Evolutionary conservation across 2,329 filamentous ascomycete species (phyloP), one percentile per base, ranked within the genome.

Genomic region (Claviceps fusiformis): DNA sequence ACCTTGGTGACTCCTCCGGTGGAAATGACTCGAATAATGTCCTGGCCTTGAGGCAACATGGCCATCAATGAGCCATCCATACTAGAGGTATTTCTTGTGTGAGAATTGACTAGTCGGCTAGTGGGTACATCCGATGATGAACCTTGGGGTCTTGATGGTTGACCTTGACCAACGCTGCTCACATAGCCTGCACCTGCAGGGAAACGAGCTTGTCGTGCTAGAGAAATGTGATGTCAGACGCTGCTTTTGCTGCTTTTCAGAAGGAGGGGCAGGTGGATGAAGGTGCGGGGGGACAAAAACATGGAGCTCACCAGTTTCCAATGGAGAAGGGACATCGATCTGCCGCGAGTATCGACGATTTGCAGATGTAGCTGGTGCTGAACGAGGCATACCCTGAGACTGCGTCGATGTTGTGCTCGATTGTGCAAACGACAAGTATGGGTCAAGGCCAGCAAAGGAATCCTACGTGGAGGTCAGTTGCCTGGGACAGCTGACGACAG

Each of bases 1-100:
- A 96, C 91, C 65, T 95, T 95, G 50, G 90, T 95, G 58, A 90
- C 84, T 53, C 91, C 93, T 59, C 85, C 89, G 51, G 90, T 93
- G 61, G 88, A 95, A 65, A 97, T 95, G 61, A 96, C 89, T 59
- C 91, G 82, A 60, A 97, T 95, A 58, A 95, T 82, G 57, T 91
- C 87, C 68, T 95, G 89, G 69, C 90, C 88, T 60, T 85, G 80
- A 56, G 91, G 91, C 64, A 96, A 74, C 57, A 86, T 86, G 61
- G 89, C 88, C 79, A 92, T 93, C 59, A 92, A 83, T 62, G 89
- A 85, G 59, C 85, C 86, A 69, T 96, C 91, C 65, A 92, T 78
- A 69, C 89, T 95, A 54, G 87, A 88, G 63, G 87, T 87, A 62
- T 88, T 87, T 65, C 88, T 82, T 54, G 86, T 82, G 69, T 95